Evolutionary conservation across 768 basidiomycete genomes (phyloP).

Genomic region (Termitomyces sp.): DNA sequence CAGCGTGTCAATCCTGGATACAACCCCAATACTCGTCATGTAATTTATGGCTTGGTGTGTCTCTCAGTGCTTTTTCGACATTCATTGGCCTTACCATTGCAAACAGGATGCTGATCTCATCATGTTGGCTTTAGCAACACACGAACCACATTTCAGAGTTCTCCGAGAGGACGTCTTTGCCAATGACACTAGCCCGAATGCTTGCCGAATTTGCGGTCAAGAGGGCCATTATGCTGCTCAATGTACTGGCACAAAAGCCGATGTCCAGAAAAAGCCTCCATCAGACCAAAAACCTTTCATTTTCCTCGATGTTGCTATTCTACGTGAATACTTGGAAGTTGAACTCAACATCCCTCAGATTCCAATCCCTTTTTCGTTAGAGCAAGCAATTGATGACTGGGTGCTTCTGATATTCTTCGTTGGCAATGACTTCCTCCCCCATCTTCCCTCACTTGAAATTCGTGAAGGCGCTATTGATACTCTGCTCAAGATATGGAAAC

Average conservation of each 20-base stretch:
- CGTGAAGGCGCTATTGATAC: constrained; percentile 99
- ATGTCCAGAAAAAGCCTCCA: constrained; percentile 60
- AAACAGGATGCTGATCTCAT: constrained; percentile 94
- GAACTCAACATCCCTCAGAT: constrained; percentile 81
- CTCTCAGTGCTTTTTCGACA: background rate
- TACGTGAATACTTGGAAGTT: constrained; percentile 97
- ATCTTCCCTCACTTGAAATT: constrained; percentile 97
- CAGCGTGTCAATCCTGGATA: constrained; percentile 85
- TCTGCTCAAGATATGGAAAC: constrained; percentile 91
- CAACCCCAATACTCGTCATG: constrained; percentile 92
- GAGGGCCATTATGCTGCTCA: constrained; percentile 94
- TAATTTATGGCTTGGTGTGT: constrained; percentile 93
- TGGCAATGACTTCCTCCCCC: constrained; percentile 98
- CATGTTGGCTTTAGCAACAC: constrained; percentile 96
- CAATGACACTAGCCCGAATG: constrained; percentile 65
- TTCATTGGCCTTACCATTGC: constrained; percentile 10
- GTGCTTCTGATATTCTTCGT: constrained; percentile 99
- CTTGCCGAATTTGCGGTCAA: constrained; percentile 91
- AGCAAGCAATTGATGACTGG: constrained; percentile 99
- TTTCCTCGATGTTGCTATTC: constrained; percentile 93
- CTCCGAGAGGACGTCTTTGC: constrained; percentile 97
- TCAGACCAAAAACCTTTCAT: constrained; percentile 94
- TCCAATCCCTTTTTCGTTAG: constrained; percentile 86
- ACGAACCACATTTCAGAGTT: constrained; percentile 97
- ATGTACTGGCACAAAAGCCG: constrained; percentile 78